Evolutionary conservation across 176 grass and related monocot species (phyloP).

Genomic region (Chrysopogon serrulatus): DNA sequence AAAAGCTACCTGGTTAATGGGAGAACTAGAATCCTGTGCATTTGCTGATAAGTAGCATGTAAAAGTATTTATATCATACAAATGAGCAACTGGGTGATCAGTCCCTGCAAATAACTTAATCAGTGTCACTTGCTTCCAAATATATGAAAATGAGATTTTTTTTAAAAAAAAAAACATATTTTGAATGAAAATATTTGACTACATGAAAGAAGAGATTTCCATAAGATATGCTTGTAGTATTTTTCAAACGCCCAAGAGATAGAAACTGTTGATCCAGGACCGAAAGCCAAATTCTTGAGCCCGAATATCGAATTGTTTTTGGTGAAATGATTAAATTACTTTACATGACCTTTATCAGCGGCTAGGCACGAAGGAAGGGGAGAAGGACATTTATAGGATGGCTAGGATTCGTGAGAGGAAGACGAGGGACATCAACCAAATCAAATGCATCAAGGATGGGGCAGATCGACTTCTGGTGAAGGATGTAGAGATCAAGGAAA

Average conservation of each 20-base stretch:
- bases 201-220: not conserved
- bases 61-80: slow-evolving; percentile 98
- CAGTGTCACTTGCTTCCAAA: slow-evolving; percentile 4
- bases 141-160: not conserved
- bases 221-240: not conserved
- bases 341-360: too few relatives aligned
- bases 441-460: too few relatives aligned
- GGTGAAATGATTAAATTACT: not conserved
- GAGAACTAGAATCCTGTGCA: slow-evolving; percentile 55
- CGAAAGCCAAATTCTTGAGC: not conserved
- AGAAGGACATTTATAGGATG: too few relatives aligned
- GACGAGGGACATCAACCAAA: too few relatives aligned
- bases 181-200: not conserved
- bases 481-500: too few relatives aligned
- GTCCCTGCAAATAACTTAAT: slow-evolving; percentile 63
- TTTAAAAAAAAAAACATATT: too few relatives aligned
- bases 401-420: too few relatives aligned
- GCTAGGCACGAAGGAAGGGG: too few relatives aligned
- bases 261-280: not conserved
- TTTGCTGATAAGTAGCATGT: slow-evolving; percentile 85
- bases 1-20: slow-evolving; percentile 81
- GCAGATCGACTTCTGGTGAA: too few relatives aligned
- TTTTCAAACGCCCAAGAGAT: not conserved
- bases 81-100: slow-evolving; percentile 88
- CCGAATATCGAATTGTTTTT: not conserved